phyloP scores from a whole-genome alignment of 306 rosid genomes.

The Begonia loranthoides region DNA sequence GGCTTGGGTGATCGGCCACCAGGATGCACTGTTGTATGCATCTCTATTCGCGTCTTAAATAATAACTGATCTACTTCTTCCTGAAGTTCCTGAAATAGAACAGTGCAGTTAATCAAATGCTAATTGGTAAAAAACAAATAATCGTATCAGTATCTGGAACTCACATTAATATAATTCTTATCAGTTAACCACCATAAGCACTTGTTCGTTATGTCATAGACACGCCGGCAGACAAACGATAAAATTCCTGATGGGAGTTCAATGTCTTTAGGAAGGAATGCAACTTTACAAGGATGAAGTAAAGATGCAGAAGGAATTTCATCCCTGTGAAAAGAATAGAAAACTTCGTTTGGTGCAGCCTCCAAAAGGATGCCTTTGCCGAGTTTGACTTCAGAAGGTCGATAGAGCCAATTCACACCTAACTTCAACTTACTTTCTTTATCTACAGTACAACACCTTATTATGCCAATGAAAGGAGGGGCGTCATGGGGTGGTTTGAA shows the following conservation, averaged over 20 bases:
- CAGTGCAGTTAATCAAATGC: not conserved
- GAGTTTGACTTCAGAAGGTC: conserved; percentile 58
- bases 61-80: conserved; percentile 73
- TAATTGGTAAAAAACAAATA: not conserved
- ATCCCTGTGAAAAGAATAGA: conserved; percentile 84
- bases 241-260: conserved; percentile 64
- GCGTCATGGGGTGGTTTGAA: conserved; percentile 56
- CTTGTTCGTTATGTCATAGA: conserved; percentile 64
- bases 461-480: conserved; percentile 71
- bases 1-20: conserved; percentile 89
- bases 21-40: conserved; percentile 63
- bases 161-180: conserved; percentile 63
- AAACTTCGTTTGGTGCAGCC: conserved; percentile 71
- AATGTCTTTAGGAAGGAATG: conserved; percentile 68
- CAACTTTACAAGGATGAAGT: conserved; percentile 88
- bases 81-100: conserved; percentile 49
- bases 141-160: conserved; percentile 12
- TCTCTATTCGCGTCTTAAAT: conserved; percentile 47
- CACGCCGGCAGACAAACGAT: conserved; percentile 78
- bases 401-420: conserved; percentile 76
- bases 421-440: conserved; percentile 38
- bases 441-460: conserved; percentile 30
- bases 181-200: conserved; percentile 87
- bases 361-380: conserved; percentile 50
- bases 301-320: conserved; percentile 64